Conservation (phyloP, 2,329 filamentous ascomycete species). For the Penicillium sp. region DNA sequence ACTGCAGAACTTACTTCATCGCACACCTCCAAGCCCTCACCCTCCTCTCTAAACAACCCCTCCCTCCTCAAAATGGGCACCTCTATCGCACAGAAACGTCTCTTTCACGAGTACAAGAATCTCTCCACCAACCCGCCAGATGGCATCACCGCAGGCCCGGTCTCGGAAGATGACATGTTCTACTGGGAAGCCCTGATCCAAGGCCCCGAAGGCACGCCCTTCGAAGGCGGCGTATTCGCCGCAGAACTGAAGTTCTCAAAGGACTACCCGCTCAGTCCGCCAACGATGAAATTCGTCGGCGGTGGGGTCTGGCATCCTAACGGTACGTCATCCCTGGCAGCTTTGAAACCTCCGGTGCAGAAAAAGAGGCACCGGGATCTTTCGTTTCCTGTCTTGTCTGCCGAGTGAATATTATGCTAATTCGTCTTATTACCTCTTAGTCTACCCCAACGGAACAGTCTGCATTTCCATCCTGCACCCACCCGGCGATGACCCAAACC, state of each 20-base stretch:
- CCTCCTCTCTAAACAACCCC: not conserved
- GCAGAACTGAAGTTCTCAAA: conserved; percentile 93
- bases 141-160: conserved; percentile 91
- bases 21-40: not conserved
- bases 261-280: conserved; percentile 95
- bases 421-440: conserved; percentile 50
- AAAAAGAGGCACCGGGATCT: no score
- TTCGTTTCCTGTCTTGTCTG: no score
- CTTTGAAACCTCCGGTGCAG: not conserved
- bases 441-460: conserved; percentile 88
- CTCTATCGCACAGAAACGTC: conserved; percentile 69
- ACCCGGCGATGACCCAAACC: conserved; percentile 95
- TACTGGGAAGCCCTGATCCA: conserved; percentile 96
- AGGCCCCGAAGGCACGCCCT: conserved; percentile 92
- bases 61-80: conserved; percentile 44
- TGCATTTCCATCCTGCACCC: conserved; percentile 99
- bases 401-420: no score
- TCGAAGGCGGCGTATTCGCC: conserved; percentile 93
- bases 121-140: conserved; percentile 96
- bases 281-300: conserved; percentile 92
- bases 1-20: conserved; percentile 15
- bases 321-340: conserved; percentile 57
- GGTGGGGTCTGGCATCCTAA: conserved; percentile 94
- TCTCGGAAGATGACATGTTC: conserved; percentile 93
- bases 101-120: conserved; percentile 94